These are phyloP conservation scores for Aspergillus versicolor DNA, from an alignment of 2,329 filamentous ascomycete genomes.

Conservation along the genomic window DNA sequence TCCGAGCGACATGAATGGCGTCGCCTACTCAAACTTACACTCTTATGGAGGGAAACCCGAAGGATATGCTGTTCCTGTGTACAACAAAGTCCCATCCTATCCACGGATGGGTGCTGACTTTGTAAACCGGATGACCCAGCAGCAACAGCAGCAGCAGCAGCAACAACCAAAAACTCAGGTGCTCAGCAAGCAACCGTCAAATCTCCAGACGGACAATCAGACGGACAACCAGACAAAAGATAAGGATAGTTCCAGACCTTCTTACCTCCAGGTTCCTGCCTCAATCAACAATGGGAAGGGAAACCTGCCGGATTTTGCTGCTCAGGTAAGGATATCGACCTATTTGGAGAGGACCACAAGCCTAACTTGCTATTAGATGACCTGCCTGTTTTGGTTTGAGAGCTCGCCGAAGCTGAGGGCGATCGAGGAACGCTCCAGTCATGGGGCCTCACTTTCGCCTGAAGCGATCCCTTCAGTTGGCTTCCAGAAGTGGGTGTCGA, in stretches of 20 bases:
- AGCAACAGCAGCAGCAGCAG: conserved; percentile 26
- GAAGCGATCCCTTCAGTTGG: conserved; percentile 75
- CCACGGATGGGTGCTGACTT: conserved; percentile 24
- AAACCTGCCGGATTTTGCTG: conserved; percentile 77
- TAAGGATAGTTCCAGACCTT: conserved; percentile 41
- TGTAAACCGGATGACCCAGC: conserved; percentile 22
- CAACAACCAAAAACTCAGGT: conserved; percentile 26
- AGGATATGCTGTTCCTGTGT: conserved; percentile 25
- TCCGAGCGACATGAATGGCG: conserved; percentile 43
- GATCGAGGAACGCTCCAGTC: conserved; percentile 60
- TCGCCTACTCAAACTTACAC: conserved; percentile 37
- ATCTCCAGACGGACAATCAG: conserved; percentile 22
- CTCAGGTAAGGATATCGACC: conserved; percentile 57
- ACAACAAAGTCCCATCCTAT: conserved; percentile 20
- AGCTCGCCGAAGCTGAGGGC: conserved; percentile 73
- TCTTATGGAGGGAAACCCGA: conserved; percentile 33
- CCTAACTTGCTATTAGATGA: conserved; percentile 62
- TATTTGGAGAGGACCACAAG: not conserved
- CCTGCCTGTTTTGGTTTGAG: conserved; percentile 97
- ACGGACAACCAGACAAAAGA: conserved; percentile 26
- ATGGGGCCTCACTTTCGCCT: conserved; percentile 58
- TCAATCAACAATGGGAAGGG: conserved; percentile 75
- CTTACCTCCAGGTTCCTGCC: conserved; percentile 67
- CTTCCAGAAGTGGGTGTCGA: conserved; percentile 92
- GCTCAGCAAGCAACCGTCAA: conserved; percentile 23